Evolutionary conservation across 1,139 yeast genomes (phyloP).

Genomic region (Candida freyschussii): DNA sequence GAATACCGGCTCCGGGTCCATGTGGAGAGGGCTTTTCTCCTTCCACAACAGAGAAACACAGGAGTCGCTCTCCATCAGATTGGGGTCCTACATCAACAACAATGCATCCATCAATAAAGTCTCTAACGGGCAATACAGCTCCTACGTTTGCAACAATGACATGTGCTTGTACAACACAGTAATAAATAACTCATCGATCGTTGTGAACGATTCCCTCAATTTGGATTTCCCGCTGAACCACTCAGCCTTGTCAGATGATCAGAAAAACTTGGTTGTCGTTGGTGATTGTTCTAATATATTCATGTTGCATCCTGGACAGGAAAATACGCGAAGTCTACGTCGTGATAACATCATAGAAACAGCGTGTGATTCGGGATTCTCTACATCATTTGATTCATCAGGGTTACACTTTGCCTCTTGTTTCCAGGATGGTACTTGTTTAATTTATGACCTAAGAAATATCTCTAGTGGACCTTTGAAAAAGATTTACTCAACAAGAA

Average conservation of each 20-base stretch:
- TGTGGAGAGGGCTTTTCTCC: constrained; percentile 60
- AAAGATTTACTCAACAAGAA: constrained; percentile 56
- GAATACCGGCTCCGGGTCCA: constrained; percentile 25
- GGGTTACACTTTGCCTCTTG: constrained; percentile 73
- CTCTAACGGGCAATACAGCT: constrained; percentile 39
- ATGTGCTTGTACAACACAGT: constrained; percentile 62
- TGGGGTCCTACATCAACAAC: constrained; percentile 83
- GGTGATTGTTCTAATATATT: constrained; percentile 56
- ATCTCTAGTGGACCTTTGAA: constrained; percentile 43
- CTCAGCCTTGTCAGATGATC: constrained; percentile 56
- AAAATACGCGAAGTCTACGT: constrained; percentile 25
- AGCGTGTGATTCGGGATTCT: constrained; percentile 74
- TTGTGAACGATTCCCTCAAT: constrained; percentile 35
- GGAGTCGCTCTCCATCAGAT: constrained; percentile 43
- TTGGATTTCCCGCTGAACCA: constrained; percentile 53
- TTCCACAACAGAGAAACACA: constrained; percentile 47
- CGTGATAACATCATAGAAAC: constrained; percentile 43
- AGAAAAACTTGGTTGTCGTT: constrained; percentile 47
- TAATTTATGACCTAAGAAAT: constrained; percentile 72
- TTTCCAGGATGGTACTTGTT: constrained; percentile 80
- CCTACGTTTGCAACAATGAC: constrained; percentile 81
- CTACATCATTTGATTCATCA: constrained; percentile 70
- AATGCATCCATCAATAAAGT: constrained; percentile 57
- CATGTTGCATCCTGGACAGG: constrained; percentile 41
- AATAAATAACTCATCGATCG: constrained; percentile 44